Percentiles rank a stretch among this genome's conserved stretches.
phyloP scores from a whole-genome alignment of 495 filamentous ascomycete species.

The Hypomontagnella monticulosa region DNA sequence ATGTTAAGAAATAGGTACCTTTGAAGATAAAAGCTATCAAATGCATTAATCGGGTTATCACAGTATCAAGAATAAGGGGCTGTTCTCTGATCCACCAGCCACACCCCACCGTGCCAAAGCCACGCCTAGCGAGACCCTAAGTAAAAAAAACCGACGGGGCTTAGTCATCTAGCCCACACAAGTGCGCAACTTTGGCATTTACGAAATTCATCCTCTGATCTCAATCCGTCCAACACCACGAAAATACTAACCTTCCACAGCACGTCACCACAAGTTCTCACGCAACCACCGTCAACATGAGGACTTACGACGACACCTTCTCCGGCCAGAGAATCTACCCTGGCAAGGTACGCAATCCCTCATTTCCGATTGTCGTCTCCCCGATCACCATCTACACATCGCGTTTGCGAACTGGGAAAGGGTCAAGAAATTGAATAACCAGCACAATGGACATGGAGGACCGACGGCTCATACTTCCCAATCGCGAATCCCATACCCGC shows the following conservation, averaged over 20 bases:
- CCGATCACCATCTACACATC: conserved; percentile 9
- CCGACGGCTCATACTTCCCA: neutral
- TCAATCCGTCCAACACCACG: conserved; percentile 35
- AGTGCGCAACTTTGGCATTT: conserved; percentile 49
- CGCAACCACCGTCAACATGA: conserved; percentile 76
- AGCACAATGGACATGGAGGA: conserved; percentile 16
- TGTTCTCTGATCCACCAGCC: conserved; percentile 4
- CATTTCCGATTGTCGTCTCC: neutral
- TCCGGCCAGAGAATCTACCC: conserved; percentile 98
- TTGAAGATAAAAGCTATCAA: neutral
- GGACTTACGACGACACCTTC: conserved; percentile 99
- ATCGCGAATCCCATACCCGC: neutral
- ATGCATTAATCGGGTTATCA: conserved; percentile 23
- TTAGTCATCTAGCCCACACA: conserved; percentile 50
- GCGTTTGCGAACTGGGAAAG: neutral
- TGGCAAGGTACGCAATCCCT: conserved; percentile 81
- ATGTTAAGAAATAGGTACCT: no score
- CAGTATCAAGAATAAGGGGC: neutral
- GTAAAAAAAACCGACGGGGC: conserved; percentile 17
- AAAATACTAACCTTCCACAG: conserved; percentile 45
- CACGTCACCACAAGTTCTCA: conserved; percentile 44
- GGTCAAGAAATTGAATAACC: neutral
- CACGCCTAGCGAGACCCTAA: conserved; percentile 45
- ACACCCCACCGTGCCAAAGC: conserved; percentile 17
- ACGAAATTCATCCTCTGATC: conserved; percentile 45